Evolutionary conservation across 2,329 filamentous ascomycete species (phyloP), one percentile per base, ranked within the genome.

Genomic region (Rhynchosporium graminicola): DNA sequence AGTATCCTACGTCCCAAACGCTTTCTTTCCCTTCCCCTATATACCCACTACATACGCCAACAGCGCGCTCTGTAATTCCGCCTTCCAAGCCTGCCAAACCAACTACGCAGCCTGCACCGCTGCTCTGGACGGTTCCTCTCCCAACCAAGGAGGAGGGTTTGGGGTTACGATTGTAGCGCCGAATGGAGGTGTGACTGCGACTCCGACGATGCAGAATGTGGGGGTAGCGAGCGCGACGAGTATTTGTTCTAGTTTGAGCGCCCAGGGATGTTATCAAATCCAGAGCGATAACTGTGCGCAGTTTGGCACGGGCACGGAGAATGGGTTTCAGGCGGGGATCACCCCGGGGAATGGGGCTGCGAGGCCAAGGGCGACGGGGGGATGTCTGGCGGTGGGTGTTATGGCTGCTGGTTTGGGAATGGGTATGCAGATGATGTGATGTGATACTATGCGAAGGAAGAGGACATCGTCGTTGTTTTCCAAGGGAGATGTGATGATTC

Each of bases 11-110:
- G 83, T 87, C 20, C 74, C 79, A 47, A 87, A 87, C 71, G 68
- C 76, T 31, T 86, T 82, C 73, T 87, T 86, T 72, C 79, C 82
- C 10, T 87, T 87, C 72, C 85, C 85, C 1, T 83, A 83, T 69
- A 79, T 85, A 57, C 63, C 71, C 52, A 84, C 81, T 0, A 78
- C 78, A 12, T 86, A 84, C 65, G 71, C 75, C 62, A 80, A 86
- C 67, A 72, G 75, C 20, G 80, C 75, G 13, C 79, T 79, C 5
- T 87, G 85, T 69, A 78, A 78, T 3, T 77, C 80, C 0, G 84
- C 83, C 15, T 75, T 81, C 54, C 74, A 72, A 46, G 78, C 80
- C 60, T 87, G 85, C 73, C 79, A 79, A 50, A 71, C 74, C 28
- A 86, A 86, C 70, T 85, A 83, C 71, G 75, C 78, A 15, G 77